A percentile compares a stretch with the other conserved stretches of the same genome.
Evolutionary conservation across 441 rosid genomes (phyloP).

Genomic region (Syzygium malaccense): DNA sequence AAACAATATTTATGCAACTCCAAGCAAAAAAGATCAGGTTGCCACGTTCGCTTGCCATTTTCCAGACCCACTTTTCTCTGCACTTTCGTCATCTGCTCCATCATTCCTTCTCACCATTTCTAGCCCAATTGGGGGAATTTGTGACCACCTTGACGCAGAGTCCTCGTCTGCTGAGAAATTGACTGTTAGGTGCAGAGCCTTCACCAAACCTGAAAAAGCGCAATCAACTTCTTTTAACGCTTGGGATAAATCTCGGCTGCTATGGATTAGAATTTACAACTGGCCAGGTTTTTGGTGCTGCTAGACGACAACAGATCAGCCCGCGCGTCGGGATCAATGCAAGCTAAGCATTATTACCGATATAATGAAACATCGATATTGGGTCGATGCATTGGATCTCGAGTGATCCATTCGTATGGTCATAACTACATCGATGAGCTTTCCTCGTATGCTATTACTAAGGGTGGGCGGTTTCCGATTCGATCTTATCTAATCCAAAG

Average conservation of each 20-base stretch:
- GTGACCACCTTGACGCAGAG: conserved; percentile 1
- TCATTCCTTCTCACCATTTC: background rate
- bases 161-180: background rate
- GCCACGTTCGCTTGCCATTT: background rate
- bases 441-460: background rate
- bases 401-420: background rate
- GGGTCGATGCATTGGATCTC: background rate
- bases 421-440: background rate
- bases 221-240: background rate
- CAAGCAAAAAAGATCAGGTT: background rate
- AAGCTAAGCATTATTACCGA: background rate
- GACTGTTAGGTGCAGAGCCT: background rate
- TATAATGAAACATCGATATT: background rate
- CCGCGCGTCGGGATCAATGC: background rate
- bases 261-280: background rate
- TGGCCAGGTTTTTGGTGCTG: background rate
- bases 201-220: conserved; percentile 11
- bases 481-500: too few relatives aligned
- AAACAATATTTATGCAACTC: background rate
- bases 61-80: background rate
- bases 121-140: background rate
- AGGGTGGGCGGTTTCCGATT: too few relatives aligned
- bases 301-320: background rate
- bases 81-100: background rate
- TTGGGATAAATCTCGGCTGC: background rate